A percentile compares a stretch with the other conserved stretches of the same genome.
Conservation (phyloP, 2,329 filamentous ascomycete species). For the Lasiodiplodia sp. region DNA sequence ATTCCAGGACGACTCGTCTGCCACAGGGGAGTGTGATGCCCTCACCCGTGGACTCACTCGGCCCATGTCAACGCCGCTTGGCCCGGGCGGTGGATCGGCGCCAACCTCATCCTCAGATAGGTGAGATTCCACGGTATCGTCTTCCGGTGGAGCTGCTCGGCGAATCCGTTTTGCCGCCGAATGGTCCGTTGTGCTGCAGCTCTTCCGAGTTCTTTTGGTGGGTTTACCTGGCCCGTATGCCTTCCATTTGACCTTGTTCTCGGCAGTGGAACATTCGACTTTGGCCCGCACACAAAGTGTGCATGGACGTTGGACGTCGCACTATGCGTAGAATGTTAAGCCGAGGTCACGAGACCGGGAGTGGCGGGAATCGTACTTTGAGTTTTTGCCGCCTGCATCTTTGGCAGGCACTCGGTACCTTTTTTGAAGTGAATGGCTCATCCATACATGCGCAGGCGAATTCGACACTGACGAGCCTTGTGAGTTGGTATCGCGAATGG, state of each 20-base stretch:
- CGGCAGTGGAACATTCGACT: not conserved
- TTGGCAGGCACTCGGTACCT: not conserved
- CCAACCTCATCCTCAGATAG: not conserved
- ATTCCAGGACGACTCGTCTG: not conserved
- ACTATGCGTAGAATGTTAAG: not conserved
- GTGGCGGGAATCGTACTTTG: not conserved
- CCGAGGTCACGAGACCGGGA: not conserved
- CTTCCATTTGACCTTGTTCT: not conserved
- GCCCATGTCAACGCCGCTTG: not conserved
- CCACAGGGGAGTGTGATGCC: no score
- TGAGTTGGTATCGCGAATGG: no score
- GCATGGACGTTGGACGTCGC: conserved; percentile 2
- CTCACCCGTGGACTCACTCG: no score
- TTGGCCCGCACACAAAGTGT: not conserved
- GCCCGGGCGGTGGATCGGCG: not conserved
- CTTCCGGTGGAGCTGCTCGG: not conserved
- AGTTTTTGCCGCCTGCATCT: conserved; percentile 8
- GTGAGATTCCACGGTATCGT: not conserved
- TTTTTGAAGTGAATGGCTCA: not conserved
- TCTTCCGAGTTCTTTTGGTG: not conserved
- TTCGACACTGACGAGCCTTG: no score
- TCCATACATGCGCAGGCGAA: no score
- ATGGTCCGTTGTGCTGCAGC: not conserved
- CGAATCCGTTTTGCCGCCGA: not conserved
- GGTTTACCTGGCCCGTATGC: not conserved